phyloP scores from a whole-genome alignment of 257 asterid genomes.

The Primulina tabacum region DNA sequence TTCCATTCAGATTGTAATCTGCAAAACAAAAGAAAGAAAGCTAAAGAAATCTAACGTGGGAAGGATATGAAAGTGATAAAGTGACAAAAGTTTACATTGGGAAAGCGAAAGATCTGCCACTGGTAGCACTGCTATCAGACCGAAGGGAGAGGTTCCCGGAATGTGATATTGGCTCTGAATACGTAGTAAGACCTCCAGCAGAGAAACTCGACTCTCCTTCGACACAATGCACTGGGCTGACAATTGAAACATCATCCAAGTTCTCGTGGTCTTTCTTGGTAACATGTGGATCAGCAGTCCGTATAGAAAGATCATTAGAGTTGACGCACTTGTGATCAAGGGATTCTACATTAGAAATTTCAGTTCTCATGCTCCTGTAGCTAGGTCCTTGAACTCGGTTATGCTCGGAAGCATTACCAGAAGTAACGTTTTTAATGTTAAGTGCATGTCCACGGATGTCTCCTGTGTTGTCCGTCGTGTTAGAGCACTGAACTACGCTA shows the following conservation, averaged over 20 bases:
- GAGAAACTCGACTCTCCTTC: constrained; percentile 81
- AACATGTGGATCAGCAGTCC: constrained; percentile 22
- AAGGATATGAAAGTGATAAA: not conserved
- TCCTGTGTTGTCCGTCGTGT: constrained; percentile 21
- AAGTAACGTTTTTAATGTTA: constrained; percentile 14
- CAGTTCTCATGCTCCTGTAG: constrained; percentile 13
- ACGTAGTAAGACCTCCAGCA: constrained; percentile 43
- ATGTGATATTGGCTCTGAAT: constrained; percentile 63
- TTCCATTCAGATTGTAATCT: constrained; percentile 88
- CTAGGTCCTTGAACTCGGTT: constrained; percentile 9
- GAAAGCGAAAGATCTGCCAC: constrained; percentile 82
- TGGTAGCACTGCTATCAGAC: constrained; percentile 87
- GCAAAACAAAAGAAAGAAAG: constrained; percentile 19
- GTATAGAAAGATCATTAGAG: constrained; percentile 18
- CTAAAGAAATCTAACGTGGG: not conserved
- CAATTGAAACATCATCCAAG: constrained; percentile 23
- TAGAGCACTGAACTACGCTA: constrained; percentile 20
- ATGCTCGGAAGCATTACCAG: constrained; percentile 15
- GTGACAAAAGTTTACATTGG: constrained; percentile 56
- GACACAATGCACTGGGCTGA: constrained; percentile 34
- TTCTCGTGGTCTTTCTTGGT: constrained; percentile 17
- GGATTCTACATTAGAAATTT: constrained; percentile 4
- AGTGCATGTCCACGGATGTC: constrained; percentile 21
- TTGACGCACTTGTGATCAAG: constrained; percentile 8
- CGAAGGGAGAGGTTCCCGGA: constrained; percentile 82